Conservation (phyloP, 306 rosid genomes). For the Psophocarpus tetragonolobus region DNA sequence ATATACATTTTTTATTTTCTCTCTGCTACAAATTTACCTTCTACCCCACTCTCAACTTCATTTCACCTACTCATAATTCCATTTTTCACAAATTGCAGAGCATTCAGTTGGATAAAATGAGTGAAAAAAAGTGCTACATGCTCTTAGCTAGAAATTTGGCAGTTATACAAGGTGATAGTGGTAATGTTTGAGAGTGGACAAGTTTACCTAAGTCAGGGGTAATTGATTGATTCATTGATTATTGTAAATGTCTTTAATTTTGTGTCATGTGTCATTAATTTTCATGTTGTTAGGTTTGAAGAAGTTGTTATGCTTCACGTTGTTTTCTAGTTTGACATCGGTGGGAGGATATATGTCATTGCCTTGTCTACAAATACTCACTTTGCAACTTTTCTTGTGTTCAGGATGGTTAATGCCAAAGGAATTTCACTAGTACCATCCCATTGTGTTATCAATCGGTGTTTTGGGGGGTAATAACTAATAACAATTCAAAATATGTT, state of each 20-base stretch:
- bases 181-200: conserved; percentile 34
- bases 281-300: conserved; percentile 37
- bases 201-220: conserved; percentile 42
- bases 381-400: conserved; percentile 57
- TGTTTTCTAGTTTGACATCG: conserved; percentile 60
- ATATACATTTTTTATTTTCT: too few species aligned
- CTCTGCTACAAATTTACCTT: too few species aligned
- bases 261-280: background rate
- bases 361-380: conserved; percentile 52
- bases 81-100: too few species aligned
- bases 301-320: conserved; percentile 47
- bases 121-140: conserved; percentile 31
- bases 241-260: background rate
- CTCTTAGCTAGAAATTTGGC: background rate
- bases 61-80: too few species aligned
- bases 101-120: conserved; percentile 37
- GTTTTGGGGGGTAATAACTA: conserved; percentile 24
- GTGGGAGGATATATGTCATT: conserved; percentile 45
- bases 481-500: conserved; percentile 9
- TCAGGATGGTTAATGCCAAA: conserved; percentile 30
- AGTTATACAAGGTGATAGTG: background rate
- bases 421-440: conserved; percentile 44
- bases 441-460: conserved; percentile 37
- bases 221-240: background rate
- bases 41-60: too few species aligned